Base-by-base conservation (phyloP, 2,329 filamentous ascomycete species). In the Fusarium robinianum region DNA sequence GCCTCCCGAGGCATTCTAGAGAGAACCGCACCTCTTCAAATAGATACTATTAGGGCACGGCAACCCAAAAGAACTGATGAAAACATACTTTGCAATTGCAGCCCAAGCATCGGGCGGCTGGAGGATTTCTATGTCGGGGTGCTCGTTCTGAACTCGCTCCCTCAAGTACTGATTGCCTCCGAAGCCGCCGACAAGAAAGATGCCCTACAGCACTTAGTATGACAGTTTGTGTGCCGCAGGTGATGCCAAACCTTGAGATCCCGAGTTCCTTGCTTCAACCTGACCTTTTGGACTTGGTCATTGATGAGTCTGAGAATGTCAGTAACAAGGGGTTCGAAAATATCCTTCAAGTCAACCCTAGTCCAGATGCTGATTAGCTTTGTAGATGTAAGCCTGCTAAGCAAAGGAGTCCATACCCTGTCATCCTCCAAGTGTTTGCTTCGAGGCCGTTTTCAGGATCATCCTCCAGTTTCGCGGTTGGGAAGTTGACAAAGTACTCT, bases 181-280 rank as follows among this genome's bases (percentile, higher is more conserved):
- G 22, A 72, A 67, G 0, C 70, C 70, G 2, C 69, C 68, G 0
- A 72, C 69, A 1, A 72, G 59, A 8, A 70, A 42, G 5, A 72
- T 66, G 0, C 63, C 38, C 46, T 51, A 21, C 3, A 38, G 19
- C 3, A 27, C 5, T 25, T 9, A 19, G 19, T 9, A 11, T 14
- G 5, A 6, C 18, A 19, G 27, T 3, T 33, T 17, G 8, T 14
- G 18, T 6, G 25, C 59, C 2, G n/a, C 5, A 6, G 8, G 8
- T 4, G 9, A 14, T 12, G 5, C 6, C 11, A 15, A 14, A 45
- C 46, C 23, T 46, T 50, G n/a, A 53, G 14, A 15, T 16, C 9
- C 10, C 25, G 22, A 5, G 11, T 16, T 62, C 15, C 21, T 24
- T 30, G 26, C 24, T 52, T 41, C 8, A 45, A 8, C 16, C 17